phyloP scores from a whole-genome alignment of 495 filamentous ascomycete genomes.

The Penicillium bovifimosum region DNA sequence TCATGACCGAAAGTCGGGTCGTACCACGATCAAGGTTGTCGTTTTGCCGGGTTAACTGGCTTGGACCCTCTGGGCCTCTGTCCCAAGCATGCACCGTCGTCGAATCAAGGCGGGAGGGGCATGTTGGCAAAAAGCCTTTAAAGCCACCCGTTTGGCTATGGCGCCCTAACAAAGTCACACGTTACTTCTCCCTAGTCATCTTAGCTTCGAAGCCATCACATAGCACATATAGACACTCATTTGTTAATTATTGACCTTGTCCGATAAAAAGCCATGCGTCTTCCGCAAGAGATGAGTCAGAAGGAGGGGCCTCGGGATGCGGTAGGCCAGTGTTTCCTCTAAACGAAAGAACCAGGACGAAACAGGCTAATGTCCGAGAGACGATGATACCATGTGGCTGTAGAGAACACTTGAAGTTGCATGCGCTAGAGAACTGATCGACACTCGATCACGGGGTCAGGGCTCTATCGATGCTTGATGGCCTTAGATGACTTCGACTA shows the following conservation, averaged over 20 bases:
- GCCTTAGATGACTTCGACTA: not conserved
- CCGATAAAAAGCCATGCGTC: not conserved
- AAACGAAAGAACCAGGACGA: not conserved
- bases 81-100: not conserved
- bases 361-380: constrained; percentile 5
- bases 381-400: constrained; percentile 27
- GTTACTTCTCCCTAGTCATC: not conserved
- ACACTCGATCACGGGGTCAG: not conserved
- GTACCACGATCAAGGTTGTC: not conserved
- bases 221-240: not conserved
- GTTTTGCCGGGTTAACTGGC: not conserved
- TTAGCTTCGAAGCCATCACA: not conserved
- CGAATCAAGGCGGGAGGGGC: not conserved
- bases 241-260: not conserved
- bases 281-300: not conserved
- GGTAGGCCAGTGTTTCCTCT: not conserved
- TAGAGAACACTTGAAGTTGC: constrained; percentile 16
- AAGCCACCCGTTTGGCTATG: not conserved
- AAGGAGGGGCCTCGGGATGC: not conserved
- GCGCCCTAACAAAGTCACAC: not conserved
- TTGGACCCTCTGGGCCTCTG: not conserved
- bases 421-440: constrained; percentile 6
- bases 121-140: not conserved
- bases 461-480: constrained; percentile 1
- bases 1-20: not conserved